Evolutionary conservation across 352 stramenopile genomes (phyloP).

Genomic region (Peronosclerospora sorghi): DNA sequence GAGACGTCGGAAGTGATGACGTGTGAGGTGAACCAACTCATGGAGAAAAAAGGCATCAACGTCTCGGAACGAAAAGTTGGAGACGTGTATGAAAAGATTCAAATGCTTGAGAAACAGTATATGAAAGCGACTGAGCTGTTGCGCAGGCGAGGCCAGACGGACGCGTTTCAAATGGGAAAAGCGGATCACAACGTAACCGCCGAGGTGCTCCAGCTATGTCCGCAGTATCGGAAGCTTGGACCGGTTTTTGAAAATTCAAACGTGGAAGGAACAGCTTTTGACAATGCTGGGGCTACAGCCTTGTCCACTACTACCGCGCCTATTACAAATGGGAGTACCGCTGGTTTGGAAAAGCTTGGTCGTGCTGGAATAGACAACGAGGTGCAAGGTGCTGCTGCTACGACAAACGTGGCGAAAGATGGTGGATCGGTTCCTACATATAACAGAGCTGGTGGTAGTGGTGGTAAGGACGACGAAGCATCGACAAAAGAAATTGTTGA

Average conservation of each 20-base stretch:
- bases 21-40: constrained; percentile 2
- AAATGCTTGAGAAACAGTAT: constrained; percentile 13
- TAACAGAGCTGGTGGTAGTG: background rate
- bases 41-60: constrained; percentile 12
- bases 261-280: no score
- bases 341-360: no score
- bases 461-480: background rate
- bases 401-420: background rate
- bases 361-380: background rate
- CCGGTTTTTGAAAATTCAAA: constrained; percentile 8
- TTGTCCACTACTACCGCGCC: background rate
- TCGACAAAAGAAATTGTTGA: background rate
- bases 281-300: background rate
- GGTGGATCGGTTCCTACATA: background rate
- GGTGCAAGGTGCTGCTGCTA: background rate
- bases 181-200: constrained; percentile 3
- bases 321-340: background rate
- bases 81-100: constrained; percentile 11
- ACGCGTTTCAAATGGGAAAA: constrained; percentile 14
- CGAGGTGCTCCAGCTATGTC: constrained; percentile 15
- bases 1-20: constrained; percentile 9
- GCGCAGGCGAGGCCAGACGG: constrained; percentile 5
- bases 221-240: constrained; percentile 20
- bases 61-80: constrained; percentile 5
- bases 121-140: constrained; percentile 9